Base-by-base conservation (phyloP, 371 early-diverging fungal species). In the Mucor circinelloides region DNA sequence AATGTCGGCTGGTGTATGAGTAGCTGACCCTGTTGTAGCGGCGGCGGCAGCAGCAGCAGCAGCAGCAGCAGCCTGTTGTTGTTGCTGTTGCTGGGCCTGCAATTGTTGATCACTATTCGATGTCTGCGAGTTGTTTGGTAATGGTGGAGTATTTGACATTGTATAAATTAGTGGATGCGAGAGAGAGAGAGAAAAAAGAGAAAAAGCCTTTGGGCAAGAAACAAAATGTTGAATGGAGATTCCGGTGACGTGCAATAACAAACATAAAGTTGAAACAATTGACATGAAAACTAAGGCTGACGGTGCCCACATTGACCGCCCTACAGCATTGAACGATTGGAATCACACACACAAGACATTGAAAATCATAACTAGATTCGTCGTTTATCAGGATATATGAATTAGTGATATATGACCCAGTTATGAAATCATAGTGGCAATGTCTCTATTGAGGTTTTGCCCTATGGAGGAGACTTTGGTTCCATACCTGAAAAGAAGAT, bases 1-100 rank as follows among this genome's bases (percentile, higher is more conserved):
- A 40, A 73, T 73, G 42, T 74, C 70, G 15, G 70, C 65, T 6
- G 70, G 68, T 2, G 70, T 40, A 61, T 65, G 61, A 12, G 61
- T 17, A 40, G 68, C 38, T 27, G 64, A 21, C 32, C 56, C 6
- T 38, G 64, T 17, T 38, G 64, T n/a, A 27, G 61, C 54, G 3
- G 58, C 34, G 13, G 66, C 50, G 25, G 66, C 48, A 23, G 66
- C 46, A 30, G 54, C 54, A 30, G 54, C 54, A 30, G 65, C 56
- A 12, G 40, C 40, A 12, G 63, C 40, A 25, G 63, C 52, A 31
- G 62, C 31, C 7, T 7, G 28, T 25, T 21, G 8, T 8, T 17
- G 8, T 12, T 59, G 38, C 15, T 19, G 40, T 2, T 44, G 27
- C 21, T 54, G 54, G 8, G 48, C 23, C 7, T 48, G 48, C 48